A percentile compares a stretch with the other conserved stretches of the same genome.
phyloP scores from a whole-genome alignment of 345 rosid genomes.

The Linum usitatissimum region DNA sequence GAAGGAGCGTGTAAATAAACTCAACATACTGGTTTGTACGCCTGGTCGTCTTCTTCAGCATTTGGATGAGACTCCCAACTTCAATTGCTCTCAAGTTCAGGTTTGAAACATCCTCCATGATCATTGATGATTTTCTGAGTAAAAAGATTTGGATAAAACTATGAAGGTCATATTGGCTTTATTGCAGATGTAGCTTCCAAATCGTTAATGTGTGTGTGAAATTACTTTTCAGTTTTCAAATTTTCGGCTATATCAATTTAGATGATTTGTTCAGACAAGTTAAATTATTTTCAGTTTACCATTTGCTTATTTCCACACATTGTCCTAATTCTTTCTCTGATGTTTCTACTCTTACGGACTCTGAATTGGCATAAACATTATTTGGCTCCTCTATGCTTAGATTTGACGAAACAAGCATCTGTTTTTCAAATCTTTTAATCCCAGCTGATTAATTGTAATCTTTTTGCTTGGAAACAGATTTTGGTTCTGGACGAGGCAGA shows the following conservation, averaged over 20 bases:
- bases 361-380: background rate
- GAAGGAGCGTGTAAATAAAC: conserved; percentile 66
- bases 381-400: background rate
- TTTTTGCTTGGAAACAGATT: conserved; percentile 50
- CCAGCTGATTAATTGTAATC: conserved; percentile 25
- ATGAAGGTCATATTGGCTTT: background rate
- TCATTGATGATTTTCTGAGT: background rate
- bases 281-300: background rate
- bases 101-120: conserved; percentile 23
- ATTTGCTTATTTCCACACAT: background rate
- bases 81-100: conserved; percentile 87
- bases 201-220: background rate
- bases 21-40: conserved; percentile 81
- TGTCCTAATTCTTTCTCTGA: no score
- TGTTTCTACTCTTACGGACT: background rate
- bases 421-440: background rate
- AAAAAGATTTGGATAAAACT: background rate
- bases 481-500: conserved; percentile 98
- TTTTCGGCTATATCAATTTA: background rate
- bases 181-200: background rate
- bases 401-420: background rate
- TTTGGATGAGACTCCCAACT: conserved; percentile 93
- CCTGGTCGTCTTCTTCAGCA: conserved; percentile 97
- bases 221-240: background rate
- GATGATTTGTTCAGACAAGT: background rate